Base-by-base conservation (phyloP, 2,329 filamentous ascomycete species). In the Cytospora piceae region DNA sequence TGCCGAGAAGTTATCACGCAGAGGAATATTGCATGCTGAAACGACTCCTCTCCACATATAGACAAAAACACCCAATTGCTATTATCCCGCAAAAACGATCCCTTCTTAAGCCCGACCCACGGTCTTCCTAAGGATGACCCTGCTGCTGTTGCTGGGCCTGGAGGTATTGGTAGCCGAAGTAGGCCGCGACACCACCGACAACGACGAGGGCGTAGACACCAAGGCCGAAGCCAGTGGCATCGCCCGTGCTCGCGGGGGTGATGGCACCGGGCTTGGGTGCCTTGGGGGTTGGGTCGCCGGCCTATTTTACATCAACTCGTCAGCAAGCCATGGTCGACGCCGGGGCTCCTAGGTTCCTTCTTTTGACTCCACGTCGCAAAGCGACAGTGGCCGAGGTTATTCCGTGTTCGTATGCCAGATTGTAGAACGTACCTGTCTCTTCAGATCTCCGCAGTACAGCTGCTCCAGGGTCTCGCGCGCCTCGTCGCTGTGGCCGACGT, bases 401-500 rank as follows among this genome's bases (percentile, higher is more conserved):
- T 4, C 46, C 46, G 3, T 11, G 7, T 49, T 12, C 11, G n/a
- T 49, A 8, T 22, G 42, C 20, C 20, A 46, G 12, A 57, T 29
- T 29, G 58, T 65, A 6, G 9, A 67, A 77, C 88, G 74, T 85
- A 96, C 92, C 84, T 86, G 77, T 78, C 92, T 87, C 88, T 96
- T 96, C 78, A 97, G 80, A 46, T 77, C 84, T 70, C 92, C 94
- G 71, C 95, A 85, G 61, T 88, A 80, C 70, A 96, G 83, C 74
- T 87, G 87, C 37, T 90, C 88, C 65, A 99, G 88, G 72, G 96
- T 94, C 83, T 98, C 94, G 72, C 95, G 90, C 72, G 95, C 95
- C 85, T 99, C 95, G 80, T 99, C 95, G 74, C 92, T 96, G 90
- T 99, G 95, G 76, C 95, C 95, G 75, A 99, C 95, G 81, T 99